These are phyloP conservation scores for Lichtheimia corymbifera DNA, from an alignment of 371 early-diverging fungal genomes.

Conservation along the genomic window DNA sequence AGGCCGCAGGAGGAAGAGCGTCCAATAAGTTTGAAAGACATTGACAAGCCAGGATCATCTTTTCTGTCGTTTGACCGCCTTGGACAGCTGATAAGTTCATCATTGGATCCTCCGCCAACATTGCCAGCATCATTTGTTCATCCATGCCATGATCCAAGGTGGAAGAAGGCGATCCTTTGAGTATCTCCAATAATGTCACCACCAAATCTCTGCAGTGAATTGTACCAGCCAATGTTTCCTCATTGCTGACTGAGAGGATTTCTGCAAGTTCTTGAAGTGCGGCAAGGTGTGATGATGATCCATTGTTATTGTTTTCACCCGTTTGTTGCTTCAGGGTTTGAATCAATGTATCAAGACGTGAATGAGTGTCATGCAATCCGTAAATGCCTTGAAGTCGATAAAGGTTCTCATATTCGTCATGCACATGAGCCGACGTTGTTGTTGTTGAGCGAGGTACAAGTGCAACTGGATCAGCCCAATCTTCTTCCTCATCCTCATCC, in stretches of 20 bases:
- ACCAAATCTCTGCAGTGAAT: conserved; percentile 54
- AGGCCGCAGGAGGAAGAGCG: conserved; percentile 71
- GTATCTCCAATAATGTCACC: conserved; percentile 50
- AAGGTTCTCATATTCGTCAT: conserved; percentile 22
- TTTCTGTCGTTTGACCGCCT: conserved; percentile 58
- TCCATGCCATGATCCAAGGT: conserved; percentile 14
- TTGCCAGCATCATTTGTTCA: conserved; percentile 1
- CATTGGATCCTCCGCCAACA: conserved; percentile 41
- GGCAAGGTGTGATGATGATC: conserved; percentile 39
- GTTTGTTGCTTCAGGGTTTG: too few species aligned
- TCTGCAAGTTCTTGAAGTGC: conserved; percentile 67
- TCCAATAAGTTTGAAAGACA: conserved; percentile 86
- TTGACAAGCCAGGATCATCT: conserved; percentile 82
- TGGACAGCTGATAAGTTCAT: conserved; percentile 24
- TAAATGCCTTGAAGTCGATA: too few species aligned
- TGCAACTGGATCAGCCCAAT: conserved; percentile 13
- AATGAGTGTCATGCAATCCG: too few species aligned
- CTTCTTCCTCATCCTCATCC: conserved; percentile 43
- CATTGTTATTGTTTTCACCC: conserved; percentile 18
- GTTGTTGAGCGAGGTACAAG: conserved; percentile 8
- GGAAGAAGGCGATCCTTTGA: conserved; percentile 31
- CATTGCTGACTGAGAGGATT: conserved; percentile 65
- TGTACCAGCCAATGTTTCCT: conserved; percentile 57
- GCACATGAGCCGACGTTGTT: not conserved
- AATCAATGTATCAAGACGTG: too few species aligned